These are phyloP conservation scores for Leucaena leucocephala DNA, from an alignment of 306 rosid genomes.

Conservation along the genomic window DNA sequence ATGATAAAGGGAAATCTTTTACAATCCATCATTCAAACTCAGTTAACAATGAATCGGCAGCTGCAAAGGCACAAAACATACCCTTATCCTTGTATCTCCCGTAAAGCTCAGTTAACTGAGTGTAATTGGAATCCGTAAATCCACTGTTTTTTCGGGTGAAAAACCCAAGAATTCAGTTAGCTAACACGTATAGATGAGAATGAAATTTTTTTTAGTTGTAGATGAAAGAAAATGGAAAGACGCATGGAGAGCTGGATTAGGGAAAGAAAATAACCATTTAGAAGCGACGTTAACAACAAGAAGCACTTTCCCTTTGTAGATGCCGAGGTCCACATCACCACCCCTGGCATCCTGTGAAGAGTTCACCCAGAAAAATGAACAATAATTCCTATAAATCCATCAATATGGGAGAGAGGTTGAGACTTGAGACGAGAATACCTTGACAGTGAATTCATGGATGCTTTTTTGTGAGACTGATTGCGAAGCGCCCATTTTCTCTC, in stretches of 20 bases:
- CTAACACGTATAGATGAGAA: neutral
- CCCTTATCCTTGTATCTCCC: constrained; percentile 66
- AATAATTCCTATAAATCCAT: neutral
- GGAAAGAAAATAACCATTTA: constrained; percentile 65
- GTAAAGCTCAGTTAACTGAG: constrained; percentile 82
- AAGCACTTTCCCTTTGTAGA: constrained; percentile 79
- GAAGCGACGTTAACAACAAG: constrained; percentile 94
- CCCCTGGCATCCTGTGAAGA: constrained; percentile 69
- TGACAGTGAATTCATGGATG: constrained; percentile 82
- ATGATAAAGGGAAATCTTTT: neutral
- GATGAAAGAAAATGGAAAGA: neutral
- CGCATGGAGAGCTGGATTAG: neutral
- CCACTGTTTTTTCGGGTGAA: constrained; percentile 47
- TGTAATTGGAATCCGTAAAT: constrained; percentile 76
- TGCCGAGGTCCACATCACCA: constrained; percentile 68
- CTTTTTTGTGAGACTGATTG: constrained; percentile 63
- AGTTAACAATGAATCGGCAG: neutral
- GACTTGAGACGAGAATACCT: constrained; percentile 47
- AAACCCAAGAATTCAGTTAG: constrained; percentile 28
- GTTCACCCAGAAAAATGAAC: neutral
- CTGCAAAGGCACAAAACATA: constrained; percentile 30
- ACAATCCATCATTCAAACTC: constrained; percentile 15
- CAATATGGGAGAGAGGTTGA: neutral
- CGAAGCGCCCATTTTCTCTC: constrained; percentile 68
- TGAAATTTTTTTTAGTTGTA: neutral